A percentile compares a stretch with the other conserved stretches of the same genome.
These are phyloP conservation scores for Stevia rebaudiana DNA, from an alignment of 140 eudicot species.

Conservation along the genomic window DNA sequence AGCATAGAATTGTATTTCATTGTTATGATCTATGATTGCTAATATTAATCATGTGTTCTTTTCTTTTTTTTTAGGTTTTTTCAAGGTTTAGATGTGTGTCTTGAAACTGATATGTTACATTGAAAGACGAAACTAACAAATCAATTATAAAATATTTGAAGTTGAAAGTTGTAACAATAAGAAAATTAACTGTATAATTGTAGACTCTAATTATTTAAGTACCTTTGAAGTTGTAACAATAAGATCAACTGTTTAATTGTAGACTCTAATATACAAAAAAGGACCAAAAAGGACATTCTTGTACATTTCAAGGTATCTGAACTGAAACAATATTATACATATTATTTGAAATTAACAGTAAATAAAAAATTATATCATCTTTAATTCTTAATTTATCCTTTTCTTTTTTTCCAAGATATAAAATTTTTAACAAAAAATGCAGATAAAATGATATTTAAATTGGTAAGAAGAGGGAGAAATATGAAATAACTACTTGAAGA, in stretches of 20 bases:
- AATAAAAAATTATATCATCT: neutral
- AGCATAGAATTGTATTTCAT: neutral
- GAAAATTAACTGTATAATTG: neutral
- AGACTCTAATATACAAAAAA: neutral
- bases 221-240: too few species aligned
- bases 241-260: neutral
- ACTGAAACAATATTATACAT: neutral
- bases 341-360: neutral
- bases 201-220: neutral
- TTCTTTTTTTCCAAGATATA: neutral
- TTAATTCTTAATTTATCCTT: neutral
- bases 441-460: neutral
- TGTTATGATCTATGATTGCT: neutral
- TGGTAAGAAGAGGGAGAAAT: neutral
- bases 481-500: neutral
- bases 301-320: neutral
- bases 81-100: neutral
- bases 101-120: neutral
- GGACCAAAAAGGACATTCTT: neutral
- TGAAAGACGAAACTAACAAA: neutral
- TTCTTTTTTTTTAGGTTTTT: neutral
- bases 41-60: neutral
- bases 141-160: neutral
- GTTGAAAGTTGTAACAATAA: slow-evolving; percentile 11
- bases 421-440: neutral